A percentile compares a stretch with the other conserved stretches of the same genome.
phyloP scores from a whole-genome alignment of 192 early-diverging fungal genomes.

The Coemansia sp. region DNA sequence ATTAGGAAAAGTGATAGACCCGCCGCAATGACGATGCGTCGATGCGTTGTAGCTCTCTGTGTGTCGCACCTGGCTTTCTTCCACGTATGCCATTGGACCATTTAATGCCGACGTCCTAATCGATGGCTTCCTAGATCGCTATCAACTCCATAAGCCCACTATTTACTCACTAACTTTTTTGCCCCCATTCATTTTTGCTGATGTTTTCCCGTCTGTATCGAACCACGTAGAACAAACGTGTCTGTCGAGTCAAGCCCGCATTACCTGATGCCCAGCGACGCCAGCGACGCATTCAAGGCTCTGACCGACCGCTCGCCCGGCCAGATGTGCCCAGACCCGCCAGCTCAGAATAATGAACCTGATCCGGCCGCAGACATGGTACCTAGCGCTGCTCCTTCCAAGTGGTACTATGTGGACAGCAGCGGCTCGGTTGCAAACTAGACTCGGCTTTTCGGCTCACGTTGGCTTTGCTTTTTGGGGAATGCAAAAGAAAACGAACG shows the following conservation, averaged over 20 bases:
- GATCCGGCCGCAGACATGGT: neutral
- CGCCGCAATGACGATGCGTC: no score
- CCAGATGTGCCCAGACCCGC: conserved; percentile 9
- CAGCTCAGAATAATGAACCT: neutral
- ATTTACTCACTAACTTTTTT: neutral
- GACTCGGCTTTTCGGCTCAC: neutral
- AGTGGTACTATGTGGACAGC: conserved; percentile 29
- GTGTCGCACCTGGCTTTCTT: neutral
- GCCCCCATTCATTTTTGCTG: neutral
- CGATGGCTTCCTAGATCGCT: neutral
- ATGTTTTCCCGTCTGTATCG: neutral
- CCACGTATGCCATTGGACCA: conserved; percentile 4
- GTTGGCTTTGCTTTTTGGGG: no score
- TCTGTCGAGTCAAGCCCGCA: conserved; percentile 32
- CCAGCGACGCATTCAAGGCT: conserved; percentile 20
- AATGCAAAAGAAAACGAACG: no score
- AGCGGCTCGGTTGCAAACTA: neutral
- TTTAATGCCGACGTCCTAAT: conserved; percentile 4
- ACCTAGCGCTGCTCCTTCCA: neutral
- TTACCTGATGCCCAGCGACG: conserved; percentile 13
- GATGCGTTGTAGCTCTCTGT: no score
- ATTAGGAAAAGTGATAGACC: neutral
- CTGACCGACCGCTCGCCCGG: conserved; percentile 13
- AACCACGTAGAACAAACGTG: conserved; percentile 27
- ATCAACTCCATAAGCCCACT: neutral